phyloP scores from a whole-genome alignment of 495 filamentous ascomycete species.

The Trichoderma reesei region DNA sequence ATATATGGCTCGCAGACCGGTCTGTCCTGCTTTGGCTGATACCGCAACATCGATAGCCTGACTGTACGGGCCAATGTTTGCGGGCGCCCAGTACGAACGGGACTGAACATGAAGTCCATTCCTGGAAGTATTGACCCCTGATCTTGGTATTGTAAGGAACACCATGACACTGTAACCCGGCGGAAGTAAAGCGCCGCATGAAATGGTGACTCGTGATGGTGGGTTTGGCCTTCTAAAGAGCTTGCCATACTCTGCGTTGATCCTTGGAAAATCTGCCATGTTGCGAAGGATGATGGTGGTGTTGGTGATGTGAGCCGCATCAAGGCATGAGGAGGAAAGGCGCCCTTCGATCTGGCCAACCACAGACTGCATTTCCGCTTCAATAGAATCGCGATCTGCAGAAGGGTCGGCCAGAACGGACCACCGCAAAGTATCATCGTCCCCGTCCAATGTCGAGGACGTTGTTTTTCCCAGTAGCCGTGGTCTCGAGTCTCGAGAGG shows the following conservation, averaged over 20 bases:
- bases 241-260: constrained; percentile 66
- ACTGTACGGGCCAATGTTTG: constrained; percentile 96
- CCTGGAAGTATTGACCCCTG: constrained; percentile 21
- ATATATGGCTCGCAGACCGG: constrained; percentile 20
- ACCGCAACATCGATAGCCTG: constrained; percentile 66
- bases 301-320: constrained; percentile 53
- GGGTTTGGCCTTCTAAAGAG: constrained; percentile 69
- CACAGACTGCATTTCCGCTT: constrained; percentile 26
- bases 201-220: constrained; percentile 73
- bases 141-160: constrained; percentile 28
- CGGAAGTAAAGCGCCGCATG: constrained; percentile 55
- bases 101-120: constrained; percentile 83
- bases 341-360: constrained; percentile 24
- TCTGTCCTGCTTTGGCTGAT: constrained; percentile 13
- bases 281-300: constrained; percentile 66
- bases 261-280: constrained; percentile 63
- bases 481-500: not conserved
- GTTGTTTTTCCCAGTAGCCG: not conserved
- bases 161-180: constrained; percentile 44
- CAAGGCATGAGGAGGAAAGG: constrained; percentile 19
- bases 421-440: not conserved
- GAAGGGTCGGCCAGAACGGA: not conserved
- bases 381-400: constrained; percentile 16
- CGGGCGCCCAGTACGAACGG: constrained; percentile 92
- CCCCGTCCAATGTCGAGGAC: not conserved